Base-by-base conservation (phyloP, 1,139 yeast species). In the Hyphopichia burtonii region DNA sequence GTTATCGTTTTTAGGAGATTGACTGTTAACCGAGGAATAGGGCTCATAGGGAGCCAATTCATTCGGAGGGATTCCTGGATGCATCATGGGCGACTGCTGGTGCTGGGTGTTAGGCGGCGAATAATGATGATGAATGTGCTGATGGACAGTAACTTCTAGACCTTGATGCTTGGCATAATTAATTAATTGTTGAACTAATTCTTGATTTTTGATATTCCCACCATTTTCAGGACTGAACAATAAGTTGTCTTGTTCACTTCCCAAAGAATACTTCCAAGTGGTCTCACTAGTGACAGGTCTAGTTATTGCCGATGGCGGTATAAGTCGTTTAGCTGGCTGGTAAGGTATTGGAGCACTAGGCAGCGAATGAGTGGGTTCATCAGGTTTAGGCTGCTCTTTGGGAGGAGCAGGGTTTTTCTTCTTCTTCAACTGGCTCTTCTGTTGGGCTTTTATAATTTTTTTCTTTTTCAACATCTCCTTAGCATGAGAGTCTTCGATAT, bases 41-140 rank as follows among this genome's bases (percentile, higher is more conserved):
- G 38, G 34, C 10, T 38, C 10, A 20, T 30, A 28, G 18, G 33
- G 18, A 4, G 16, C 12, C 15, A 28, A 8, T n/a, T 28, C 17
- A 28, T 28, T 28, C 3, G 31, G 9, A 8, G 16, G 31, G 14
- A 28, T 28, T 3, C 17, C 17, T 34, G 36, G 37, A 17, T 23
- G 15, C 38, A 22, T 15, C 18, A 12, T 15, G 10, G 20, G 34
- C 5, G 27, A 31, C n/a, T 25, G 28, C 11, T 25, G 28, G 12
- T 18, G 33, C 18, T n/a, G 32, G 20, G 16, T 12, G 4, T 4
- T 23, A 3, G 64, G 68, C 1, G 78, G 71, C 2, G 74, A 63
- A 55, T 80, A 80, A 56, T 80, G 86, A 56, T 84, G 87, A 55
- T 86, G 89, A 40, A 87, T 83, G 61, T 89, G 96, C 58, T 89